Evolutionary conservation across 1,139 yeast species (phyloP).

Genomic region (Protomyces arabidopsidicola): DNA sequence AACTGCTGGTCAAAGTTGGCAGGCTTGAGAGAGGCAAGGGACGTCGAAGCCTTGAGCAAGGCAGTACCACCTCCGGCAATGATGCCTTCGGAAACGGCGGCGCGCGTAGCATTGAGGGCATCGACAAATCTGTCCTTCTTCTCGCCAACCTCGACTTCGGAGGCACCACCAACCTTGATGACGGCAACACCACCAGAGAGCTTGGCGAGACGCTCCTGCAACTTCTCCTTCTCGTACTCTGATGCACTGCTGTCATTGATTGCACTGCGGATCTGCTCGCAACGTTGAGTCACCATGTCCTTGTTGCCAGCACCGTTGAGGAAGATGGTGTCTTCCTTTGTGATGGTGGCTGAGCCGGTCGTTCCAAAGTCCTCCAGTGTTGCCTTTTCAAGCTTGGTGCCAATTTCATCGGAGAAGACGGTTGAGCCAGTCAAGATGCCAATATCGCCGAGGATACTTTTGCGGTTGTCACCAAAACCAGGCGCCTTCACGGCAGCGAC

Average conservation of each 20-base stretch:
- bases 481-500: slow-evolving; percentile 99
- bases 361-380: slow-evolving; percentile 88
- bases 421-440: slow-evolving; percentile 97
- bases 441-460: slow-evolving; percentile 94
- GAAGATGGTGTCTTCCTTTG: slow-evolving; percentile 95
- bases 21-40: slow-evolving; percentile 72
- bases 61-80: slow-evolving; percentile 99
- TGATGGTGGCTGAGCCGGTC: slow-evolving; percentile 86
- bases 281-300: slow-evolving; percentile 81
- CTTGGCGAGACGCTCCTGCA: slow-evolving; percentile 97
- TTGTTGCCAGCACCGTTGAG: slow-evolving; percentile 94
- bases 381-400: slow-evolving; percentile 94
- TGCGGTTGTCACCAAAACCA: slow-evolving; percentile 99
- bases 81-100: slow-evolving; percentile 99
- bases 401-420: slow-evolving; percentile 97
- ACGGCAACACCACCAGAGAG: slow-evolving; percentile 99
- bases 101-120: slow-evolving; percentile 98
- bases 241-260: slow-evolving; percentile 68
- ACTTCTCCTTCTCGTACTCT: slow-evolving; percentile 95
- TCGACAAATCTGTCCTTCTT: slow-evolving; percentile 99
- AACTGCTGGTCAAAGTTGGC: slow-evolving; percentile 95
- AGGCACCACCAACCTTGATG: slow-evolving; percentile 94
- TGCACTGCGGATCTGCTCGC: slow-evolving; percentile 91
- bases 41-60: slow-evolving; percentile 83
- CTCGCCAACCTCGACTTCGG: slow-evolving; percentile 98